Evolutionary conservation across 768 basidiomycete genomes (phyloP).

Genomic region (Lactarius hatsudake): DNA sequence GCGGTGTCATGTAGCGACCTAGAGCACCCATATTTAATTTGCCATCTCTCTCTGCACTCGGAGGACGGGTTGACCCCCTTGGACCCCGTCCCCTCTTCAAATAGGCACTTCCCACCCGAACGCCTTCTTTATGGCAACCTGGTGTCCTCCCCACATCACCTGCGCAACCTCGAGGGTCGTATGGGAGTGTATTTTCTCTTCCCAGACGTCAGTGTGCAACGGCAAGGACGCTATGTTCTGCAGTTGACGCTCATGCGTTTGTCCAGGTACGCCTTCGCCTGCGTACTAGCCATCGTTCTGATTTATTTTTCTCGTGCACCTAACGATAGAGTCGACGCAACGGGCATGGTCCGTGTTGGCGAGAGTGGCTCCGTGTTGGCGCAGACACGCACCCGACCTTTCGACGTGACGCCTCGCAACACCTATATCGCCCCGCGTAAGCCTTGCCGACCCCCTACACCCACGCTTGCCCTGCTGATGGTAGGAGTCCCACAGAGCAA

Average conservation of each 20-base stretch:
- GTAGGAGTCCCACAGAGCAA: slow-evolving; percentile 35
- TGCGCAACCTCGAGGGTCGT: slow-evolving; percentile 78
- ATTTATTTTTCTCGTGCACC: slow-evolving; percentile 33
- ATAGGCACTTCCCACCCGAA: slow-evolving; percentile 45
- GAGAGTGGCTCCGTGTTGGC: slow-evolving; percentile 67
- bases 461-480: slow-evolving; percentile 15
- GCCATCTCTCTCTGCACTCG: slow-evolving; percentile 73
- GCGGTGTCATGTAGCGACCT: slow-evolving; percentile 55
- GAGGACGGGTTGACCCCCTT: slow-evolving; percentile 67
- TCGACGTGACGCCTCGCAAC: slow-evolving; percentile 72
- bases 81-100: slow-evolving; percentile 61
- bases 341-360: slow-evolving; percentile 40
- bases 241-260: slow-evolving; percentile 71
- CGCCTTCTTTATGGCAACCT: slow-evolving; percentile 81
- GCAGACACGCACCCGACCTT: slow-evolving; percentile 65
- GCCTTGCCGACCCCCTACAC: slow-evolving; percentile 32
- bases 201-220: slow-evolving; percentile 84
- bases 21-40: slow-evolving; percentile 85
- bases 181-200: slow-evolving; percentile 87
- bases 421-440: slow-evolving; percentile 79
- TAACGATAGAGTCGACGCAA: slow-evolving; percentile 49
- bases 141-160: slow-evolving; percentile 75
- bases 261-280: slow-evolving; percentile 57
- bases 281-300: not conserved
- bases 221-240: slow-evolving; percentile 72